Conservation (phyloP, 345 rosid species). For the Lepidium africanum region DNA sequence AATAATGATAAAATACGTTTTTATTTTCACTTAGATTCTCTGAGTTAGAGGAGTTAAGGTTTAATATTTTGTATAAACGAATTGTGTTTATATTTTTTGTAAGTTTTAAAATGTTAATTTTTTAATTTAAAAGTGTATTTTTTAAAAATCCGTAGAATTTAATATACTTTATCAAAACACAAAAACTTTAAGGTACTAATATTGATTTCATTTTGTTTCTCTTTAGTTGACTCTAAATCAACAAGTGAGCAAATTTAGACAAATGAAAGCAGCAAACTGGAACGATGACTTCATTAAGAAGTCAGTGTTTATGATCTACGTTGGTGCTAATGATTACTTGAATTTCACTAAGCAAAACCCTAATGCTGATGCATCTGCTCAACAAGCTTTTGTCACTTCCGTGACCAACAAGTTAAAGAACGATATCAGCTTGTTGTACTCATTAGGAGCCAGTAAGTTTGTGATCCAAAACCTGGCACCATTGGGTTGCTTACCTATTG, state of each 20-base stretch:
- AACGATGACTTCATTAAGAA: not conserved
- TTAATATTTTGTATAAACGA: too few species aligned
- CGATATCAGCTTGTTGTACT: constrained; percentile 8
- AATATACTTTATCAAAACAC: too few species aligned
- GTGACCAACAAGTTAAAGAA: constrained; percentile 17
- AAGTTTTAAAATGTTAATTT: too few species aligned
- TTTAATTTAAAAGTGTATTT: too few species aligned
- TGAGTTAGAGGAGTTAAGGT: too few species aligned
- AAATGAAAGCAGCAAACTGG: constrained; percentile 21
- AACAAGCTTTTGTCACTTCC: constrained; percentile 24
- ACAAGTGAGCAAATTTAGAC: constrained; percentile 16
- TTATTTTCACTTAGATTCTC: too few species aligned
- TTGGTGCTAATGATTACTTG: constrained; percentile 32
- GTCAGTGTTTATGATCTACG: constrained; percentile 23
- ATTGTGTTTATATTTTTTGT: too few species aligned
- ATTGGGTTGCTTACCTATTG: constrained; percentile 32
- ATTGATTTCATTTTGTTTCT: not conserved
- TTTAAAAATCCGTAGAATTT: too few species aligned
- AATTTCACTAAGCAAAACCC: constrained; percentile 19
- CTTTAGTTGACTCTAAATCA: constrained; percentile 16
- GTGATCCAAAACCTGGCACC: constrained; percentile 28
- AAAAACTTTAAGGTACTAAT: too few species aligned
- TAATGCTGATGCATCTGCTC: constrained; percentile 18
- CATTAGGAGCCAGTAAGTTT: constrained; percentile 26
- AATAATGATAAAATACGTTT: too few species aligned